Evolutionary conservation across 331 rosid species (phyloP).

Genomic region (Acacia concinna): DNA sequence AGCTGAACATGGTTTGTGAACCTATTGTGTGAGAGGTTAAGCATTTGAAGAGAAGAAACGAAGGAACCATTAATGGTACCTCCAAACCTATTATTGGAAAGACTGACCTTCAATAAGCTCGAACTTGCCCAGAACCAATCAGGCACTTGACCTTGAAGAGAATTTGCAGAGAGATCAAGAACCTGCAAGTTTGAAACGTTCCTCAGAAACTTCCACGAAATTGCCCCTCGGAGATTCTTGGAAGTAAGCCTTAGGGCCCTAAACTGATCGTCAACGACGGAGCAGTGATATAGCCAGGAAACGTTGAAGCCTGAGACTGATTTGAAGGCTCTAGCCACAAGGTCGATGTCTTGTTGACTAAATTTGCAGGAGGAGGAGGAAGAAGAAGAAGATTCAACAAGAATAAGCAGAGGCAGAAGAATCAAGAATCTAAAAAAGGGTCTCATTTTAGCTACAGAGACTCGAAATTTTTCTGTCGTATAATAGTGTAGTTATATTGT

Average conservation of each 20-base stretch:
- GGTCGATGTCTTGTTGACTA: slow-evolving; percentile 40
- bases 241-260: slow-evolving; percentile 46
- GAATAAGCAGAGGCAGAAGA: slow-evolving; percentile 40
- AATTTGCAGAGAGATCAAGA: slow-evolving; percentile 72
- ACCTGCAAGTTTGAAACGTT: slow-evolving; percentile 50
- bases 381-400: slow-evolving; percentile 35
- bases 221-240: slow-evolving; percentile 64
- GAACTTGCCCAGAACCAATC: slow-evolving; percentile 60
- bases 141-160: slow-evolving; percentile 59
- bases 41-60: slow-evolving; percentile 47
- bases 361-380: slow-evolving; percentile 45
- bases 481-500: background rate
- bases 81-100: slow-evolving; percentile 65
- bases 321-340: slow-evolving; percentile 65
- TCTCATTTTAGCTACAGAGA: slow-evolving; percentile 43
- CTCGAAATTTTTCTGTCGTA: background rate
- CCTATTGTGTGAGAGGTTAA: slow-evolving; percentile 72
- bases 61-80: slow-evolving; percentile 47
- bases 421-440: slow-evolving; percentile 38
- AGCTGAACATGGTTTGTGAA: slow-evolving; percentile 53
- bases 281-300: slow-evolving; percentile 56
- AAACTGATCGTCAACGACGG: slow-evolving; percentile 35
- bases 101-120: slow-evolving; percentile 43
- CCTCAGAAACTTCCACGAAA: slow-evolving; percentile 64
- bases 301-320: slow-evolving; percentile 61